These are phyloP conservation scores for Vitis hybrid DNA, from an alignment of 177 flowering plant genomes.

Conservation along the genomic window DNA sequence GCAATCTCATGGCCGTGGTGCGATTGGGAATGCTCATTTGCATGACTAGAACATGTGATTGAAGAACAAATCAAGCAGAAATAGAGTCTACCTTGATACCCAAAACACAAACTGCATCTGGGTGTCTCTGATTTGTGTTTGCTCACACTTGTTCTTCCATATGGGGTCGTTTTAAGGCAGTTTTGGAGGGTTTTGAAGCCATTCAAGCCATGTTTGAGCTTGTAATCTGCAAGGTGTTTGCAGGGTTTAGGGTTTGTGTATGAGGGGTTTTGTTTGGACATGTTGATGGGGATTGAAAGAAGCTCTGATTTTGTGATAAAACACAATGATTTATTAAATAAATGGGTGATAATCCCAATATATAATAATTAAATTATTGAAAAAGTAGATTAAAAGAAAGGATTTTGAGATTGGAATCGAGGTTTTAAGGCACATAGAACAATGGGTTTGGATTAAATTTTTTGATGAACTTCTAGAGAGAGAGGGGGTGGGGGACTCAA, in stretches of 20 bases:
- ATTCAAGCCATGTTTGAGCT: conserved; percentile 52
- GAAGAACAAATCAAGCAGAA: conserved; percentile 71
- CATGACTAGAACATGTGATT: conserved; percentile 64
- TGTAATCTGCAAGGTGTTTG: conserved; percentile 68
- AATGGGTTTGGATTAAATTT: too few species aligned
- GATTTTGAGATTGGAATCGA: too few species aligned
- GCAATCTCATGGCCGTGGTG: conserved; percentile 58
- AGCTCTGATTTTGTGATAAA: conserved; percentile 5
- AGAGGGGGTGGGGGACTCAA: too few species aligned
- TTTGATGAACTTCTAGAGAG: too few species aligned
- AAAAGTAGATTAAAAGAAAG: background rate
- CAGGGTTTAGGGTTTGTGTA: conserved; percentile 62
- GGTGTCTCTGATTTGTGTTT: conserved; percentile 36
- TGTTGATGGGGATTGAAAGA: background rate
- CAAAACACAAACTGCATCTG: conserved; percentile 64
- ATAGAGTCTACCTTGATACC: conserved; percentile 54
- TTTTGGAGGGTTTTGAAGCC: conserved; percentile 55
- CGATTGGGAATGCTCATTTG: conserved; percentile 46
- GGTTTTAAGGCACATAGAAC: too few species aligned
- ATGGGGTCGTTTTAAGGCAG: conserved; percentile 42
- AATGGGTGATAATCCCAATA: background rate
- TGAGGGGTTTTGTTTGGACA: conserved; percentile 35
- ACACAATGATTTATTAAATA: background rate
- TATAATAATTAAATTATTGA: too few species aligned
- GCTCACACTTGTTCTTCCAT: conserved; percentile 43